Base-by-base conservation (phyloP, 1,139 yeast genomes). In the Lipomyces yarrowii region DNA sequence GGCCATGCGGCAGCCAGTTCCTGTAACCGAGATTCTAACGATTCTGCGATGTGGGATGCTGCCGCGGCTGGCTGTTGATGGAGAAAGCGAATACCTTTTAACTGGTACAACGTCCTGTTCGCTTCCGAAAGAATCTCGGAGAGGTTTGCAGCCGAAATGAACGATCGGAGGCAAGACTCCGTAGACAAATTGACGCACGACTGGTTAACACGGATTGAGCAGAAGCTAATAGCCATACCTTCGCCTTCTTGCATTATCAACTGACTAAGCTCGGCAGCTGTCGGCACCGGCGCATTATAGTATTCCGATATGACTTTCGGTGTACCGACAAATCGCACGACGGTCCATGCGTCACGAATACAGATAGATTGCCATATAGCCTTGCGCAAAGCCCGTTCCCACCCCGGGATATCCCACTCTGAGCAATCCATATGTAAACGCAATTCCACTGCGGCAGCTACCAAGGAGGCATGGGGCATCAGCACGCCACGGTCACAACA, bases 341-440 rank as follows among this genome's bases (percentile, higher is more conserved):
- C 42, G 13, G 63, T 57, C 69, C 69, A 65, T n/a, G 65, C 62
- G 52, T 65, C 69, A 4, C 69, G 59, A 23, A 59, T 37, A 15
- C 59, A 23, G 10, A 61, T 57, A 4, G 64, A 32, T 33, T 60
- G 58, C 69, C 69, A 65, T 10, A 65, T 10, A 5, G 67, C 54
- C 32, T 65, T 65, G 15, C 69, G 57, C 18, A 65, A 56, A 5
- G 69, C 42, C 7, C 69, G 64, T 46, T 65, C 69, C 69, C 69
- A 65, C 15, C 15, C 39, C 2, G 69, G 64, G 7, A 65, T 61
- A 18, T 63, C 57, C 69, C 69, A 65, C 8, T 57, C 59, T 23
- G 69, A 63, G 55, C 69, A 65, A 55, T 65, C 69, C 15, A 63
- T 8, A 54, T 65, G 63, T 23, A 65, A 37, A 11, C 69, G 59